Percentiles rank a stretch among this genome's conserved stretches.
These are phyloP conservation scores for Mercurialis annua DNA, from an alignment of 345 rosid genomes.

Conservation along the genomic window DNA sequence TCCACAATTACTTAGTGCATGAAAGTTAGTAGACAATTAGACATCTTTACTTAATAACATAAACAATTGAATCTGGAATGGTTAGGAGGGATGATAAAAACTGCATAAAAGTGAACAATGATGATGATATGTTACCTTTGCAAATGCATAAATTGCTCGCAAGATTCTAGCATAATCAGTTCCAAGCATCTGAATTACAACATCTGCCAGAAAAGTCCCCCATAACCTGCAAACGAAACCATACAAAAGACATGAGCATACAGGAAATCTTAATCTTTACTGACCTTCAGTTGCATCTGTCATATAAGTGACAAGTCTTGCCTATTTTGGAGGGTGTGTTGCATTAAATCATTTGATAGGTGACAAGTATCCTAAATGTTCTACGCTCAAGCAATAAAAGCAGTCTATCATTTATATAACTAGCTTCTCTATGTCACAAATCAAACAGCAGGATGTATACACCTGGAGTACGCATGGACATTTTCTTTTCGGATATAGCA, in stretches of 20 bases:
- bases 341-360: too few relatives aligned
- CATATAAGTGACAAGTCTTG: too few relatives aligned
- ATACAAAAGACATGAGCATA: not conserved
- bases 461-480: too few relatives aligned
- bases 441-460: too few relatives aligned
- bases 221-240: constrained; percentile 57
- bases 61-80: not conserved
- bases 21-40: too few relatives aligned
- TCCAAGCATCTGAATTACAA: constrained; percentile 96
- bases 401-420: too few relatives aligned
- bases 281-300: not conserved
- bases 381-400: too few relatives aligned
- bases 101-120: not conserved
- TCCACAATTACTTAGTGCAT: too few relatives aligned
- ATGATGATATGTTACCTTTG: constrained; percentile 52
- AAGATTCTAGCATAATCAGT: constrained; percentile 93
- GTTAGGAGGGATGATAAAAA: not conserved
- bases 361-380: too few relatives aligned
- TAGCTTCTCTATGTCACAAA: too few relatives aligned
- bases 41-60: not conserved
- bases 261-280: not conserved
- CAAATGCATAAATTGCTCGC: constrained; percentile 87
- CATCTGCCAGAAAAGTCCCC: constrained; percentile 93
- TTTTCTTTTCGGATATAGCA: not conserved
- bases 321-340: too few relatives aligned